Evolutionary conservation across 2,329 filamentous ascomycete genomes (phyloP).

Genomic region (Paracoccidioides lutzii): DNA sequence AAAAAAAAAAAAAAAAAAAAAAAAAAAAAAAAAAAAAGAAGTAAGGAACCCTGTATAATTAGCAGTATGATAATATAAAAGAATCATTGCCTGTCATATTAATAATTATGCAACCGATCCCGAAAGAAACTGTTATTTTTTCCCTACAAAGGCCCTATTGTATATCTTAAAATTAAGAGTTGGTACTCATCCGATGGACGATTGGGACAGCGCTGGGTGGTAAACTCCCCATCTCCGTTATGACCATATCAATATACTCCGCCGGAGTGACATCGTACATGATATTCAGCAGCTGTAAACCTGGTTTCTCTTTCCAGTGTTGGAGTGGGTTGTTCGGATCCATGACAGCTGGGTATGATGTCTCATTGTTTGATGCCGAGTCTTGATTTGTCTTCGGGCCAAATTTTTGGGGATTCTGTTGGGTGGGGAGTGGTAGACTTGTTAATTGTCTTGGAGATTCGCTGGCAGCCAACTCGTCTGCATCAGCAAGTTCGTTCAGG

Average conservation of each 20-base stretch:
- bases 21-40: too few relatives aligned
- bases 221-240: slow-evolving; percentile 81
- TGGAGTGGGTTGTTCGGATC: slow-evolving; percentile 29
- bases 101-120: too few relatives aligned
- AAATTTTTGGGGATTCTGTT: not conserved
- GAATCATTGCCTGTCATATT: too few relatives aligned
- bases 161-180: slow-evolving; percentile 9
- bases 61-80: too few relatives aligned
- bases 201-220: slow-evolving; percentile 76
- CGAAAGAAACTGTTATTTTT: too few relatives aligned
- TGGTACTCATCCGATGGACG: slow-evolving; percentile 48
- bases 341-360: not conserved
- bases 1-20: too few relatives aligned
- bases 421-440: slow-evolving; percentile 1
- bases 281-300: slow-evolving; percentile 55
- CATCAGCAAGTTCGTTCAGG: slow-evolving; percentile 77
- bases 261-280: slow-evolving; percentile 89
- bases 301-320: slow-evolving; percentile 46
- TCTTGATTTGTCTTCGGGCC: not conserved
- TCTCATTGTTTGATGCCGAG: not conserved
- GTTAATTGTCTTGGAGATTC: slow-evolving; percentile 8
- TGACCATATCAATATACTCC: slow-evolving; percentile 72
- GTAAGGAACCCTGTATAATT: too few relatives aligned
- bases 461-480: slow-evolving; percentile 47
- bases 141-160: too few relatives aligned